Evolutionary conservation across 495 filamentous ascomycete species (phyloP), one percentile per base, ranked within the genome.

Genomic region (Chaetomium tenue): DNA sequence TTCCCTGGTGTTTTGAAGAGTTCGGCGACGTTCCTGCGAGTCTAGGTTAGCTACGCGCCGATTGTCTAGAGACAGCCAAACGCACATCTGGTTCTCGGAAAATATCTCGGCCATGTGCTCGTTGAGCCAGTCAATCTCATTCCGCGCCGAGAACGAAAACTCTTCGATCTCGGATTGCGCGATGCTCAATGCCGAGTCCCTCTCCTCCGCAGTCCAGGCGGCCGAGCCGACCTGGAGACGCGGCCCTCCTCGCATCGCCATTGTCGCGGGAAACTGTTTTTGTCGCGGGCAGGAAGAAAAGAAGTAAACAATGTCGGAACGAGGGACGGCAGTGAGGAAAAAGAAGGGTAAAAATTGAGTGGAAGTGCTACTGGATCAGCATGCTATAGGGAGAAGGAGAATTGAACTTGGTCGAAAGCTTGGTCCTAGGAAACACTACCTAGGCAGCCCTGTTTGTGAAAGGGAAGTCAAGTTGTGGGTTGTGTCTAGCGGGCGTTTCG

Each of bases 71-170:
- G 30, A 20, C 16, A 28, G 25, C 8, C 63, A 52, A 62, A 83
- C 88, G 70, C 78, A 92, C 91, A 91, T 82, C 76, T 93, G 87
- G 73, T 90, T 89, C 67, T 88, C 87, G 67, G 86, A 89, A 73
- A 98, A 96, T 63, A 97, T 91, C 67, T 96, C 91, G 33, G 86
- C 86, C 93, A 97, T 96, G 76, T 97, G 93, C 76, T 97, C 93
- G 70, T 97, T 97, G 69, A 97, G 77, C 92, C 93, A 97, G 68
- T 94, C 93, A 72, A 97, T 79, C 70, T 98, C 93, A 77, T 96
- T 92, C 48, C 89, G 86, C 64, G 89, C 91, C 0, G 91, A 88
- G 76, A 89, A 98, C 57, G 90, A 84, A 71, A 96, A 92, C 74
- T 96, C 92, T 66, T 96, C 92, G 56, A 89, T 80, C 74, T 98